phyloP scores from a whole-genome alignment of 176 grass and related monocot genomes.

The Oryza australiensis region DNA sequence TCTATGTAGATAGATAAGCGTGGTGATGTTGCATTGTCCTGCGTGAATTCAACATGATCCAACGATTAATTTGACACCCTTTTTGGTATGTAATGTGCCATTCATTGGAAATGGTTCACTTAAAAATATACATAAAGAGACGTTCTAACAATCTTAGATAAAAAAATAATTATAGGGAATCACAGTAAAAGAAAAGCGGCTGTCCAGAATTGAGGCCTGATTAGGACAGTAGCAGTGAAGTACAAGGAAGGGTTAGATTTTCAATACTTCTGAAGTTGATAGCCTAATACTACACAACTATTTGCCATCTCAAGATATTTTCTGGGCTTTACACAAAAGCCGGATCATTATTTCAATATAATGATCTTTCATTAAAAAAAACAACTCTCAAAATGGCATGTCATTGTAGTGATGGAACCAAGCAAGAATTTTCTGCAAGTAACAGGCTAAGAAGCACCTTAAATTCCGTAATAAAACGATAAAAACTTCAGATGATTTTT shows the following conservation, averaged over 20 bases:
- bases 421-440: not conserved
- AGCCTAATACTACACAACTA: not conserved
- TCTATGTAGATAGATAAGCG: slow-evolving; percentile 63
- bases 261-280: not conserved
- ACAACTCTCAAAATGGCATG: not conserved
- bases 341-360: no score
- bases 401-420: not conserved
- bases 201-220: not conserved
- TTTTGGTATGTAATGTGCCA: not conserved
- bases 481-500: not conserved
- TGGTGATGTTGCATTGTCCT: slow-evolving; percentile 55
- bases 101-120: not conserved
- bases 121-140: not conserved
- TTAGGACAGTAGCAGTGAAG: not conserved
- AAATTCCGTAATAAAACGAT: not conserved
- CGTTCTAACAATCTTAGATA: not conserved
- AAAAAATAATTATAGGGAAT: not conserved
- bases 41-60: not conserved
- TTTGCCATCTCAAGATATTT: no score
- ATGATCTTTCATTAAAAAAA: no score
- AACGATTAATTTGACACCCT: not conserved
- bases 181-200: not conserved
- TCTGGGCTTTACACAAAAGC: no score
- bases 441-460: not conserved
- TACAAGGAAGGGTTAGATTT: not conserved